Evolutionary conservation across 2,329 filamentous ascomycete species (phyloP), one percentile per base, ranked within the genome.

Genomic region (Teratosphaeria viscida): DNA sequence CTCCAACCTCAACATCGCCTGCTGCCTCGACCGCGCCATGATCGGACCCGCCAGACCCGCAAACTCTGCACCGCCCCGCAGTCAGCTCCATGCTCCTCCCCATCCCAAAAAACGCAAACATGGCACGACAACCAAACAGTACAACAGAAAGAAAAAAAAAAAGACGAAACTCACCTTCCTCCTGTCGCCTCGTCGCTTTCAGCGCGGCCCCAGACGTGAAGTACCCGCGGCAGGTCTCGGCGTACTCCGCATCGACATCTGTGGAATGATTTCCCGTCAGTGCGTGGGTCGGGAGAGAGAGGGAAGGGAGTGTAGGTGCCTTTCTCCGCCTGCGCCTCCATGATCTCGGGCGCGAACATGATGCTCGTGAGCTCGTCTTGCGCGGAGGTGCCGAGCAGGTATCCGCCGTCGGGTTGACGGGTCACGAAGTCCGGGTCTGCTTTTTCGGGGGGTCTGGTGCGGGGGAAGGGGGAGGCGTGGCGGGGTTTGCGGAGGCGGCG

Each of bases 341-440:
- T 39, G n/a, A 55, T 19, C 56, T 61, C 55, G 54, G 54, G 52
- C 35, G 58, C 29, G 3, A 12, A 10, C 37, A 58, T 47, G 10
- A 57, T 10, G 47, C 27, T 26, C 26, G 49, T 54, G 8, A 57
- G 34, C 11, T 6, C 56, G 35, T 62, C 60, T 16, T 53, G 55
- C 6, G 29, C 58, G 19, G 52, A 57, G 11, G 55, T 58, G 14
- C 58, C 66, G 12, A 68, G 61, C 49, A 71, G 58, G 53, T 64
- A 68, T 10, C 59, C 64, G 5, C 68, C 68, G 56, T 68, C 64
- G 14, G 65, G 52, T 55, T 65, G 66, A 60, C 68, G 54, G 52
- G 67, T 68, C 34, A 71, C 68, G 29, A 71, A 64, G 5, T 69
- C 67, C 55, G 57, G 49, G 47, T 66, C 56, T 65, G 66, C 61